Evolutionary conservation across 805 yeast genomes (phyloP).

Genomic region (Saccharomycopsis capsularis): DNA sequence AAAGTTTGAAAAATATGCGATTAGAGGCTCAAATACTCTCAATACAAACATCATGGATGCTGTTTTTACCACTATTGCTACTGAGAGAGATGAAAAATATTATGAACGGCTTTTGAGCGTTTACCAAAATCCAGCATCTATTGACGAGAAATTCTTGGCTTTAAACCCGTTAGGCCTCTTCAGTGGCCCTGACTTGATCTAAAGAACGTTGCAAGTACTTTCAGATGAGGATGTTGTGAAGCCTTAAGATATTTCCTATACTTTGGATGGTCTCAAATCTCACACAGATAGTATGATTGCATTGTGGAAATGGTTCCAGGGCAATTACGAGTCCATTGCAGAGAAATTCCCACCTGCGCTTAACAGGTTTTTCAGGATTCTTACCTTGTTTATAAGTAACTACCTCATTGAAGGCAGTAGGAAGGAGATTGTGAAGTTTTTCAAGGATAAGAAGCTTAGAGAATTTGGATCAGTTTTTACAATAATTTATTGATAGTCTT

Average conservation of each 20-base stretch:
- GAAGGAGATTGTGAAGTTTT: constrained; percentile 45
- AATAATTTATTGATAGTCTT: constrained; percentile 55
- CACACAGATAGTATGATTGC: constrained; percentile 60
- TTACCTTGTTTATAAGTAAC: constrained; percentile 52
- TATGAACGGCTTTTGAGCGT: constrained; percentile 57
- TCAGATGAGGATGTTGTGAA: constrained; percentile 54
- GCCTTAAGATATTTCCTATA: constrained; percentile 67
- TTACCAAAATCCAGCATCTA: constrained; percentile 51
- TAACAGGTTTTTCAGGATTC: constrained; percentile 72
- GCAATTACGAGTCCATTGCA: constrained; percentile 64
- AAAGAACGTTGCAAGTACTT: constrained; percentile 49
- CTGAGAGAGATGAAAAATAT: constrained; percentile 51
- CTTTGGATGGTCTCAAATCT: constrained; percentile 65
- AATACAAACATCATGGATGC: constrained; percentile 67
- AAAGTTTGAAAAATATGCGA: constrained; percentile 45
- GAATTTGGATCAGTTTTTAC: constrained; percentile 60
- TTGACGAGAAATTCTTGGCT: constrained; percentile 66
- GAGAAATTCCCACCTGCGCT: constrained; percentile 73
- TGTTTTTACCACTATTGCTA: constrained; percentile 59
- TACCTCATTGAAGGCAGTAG: constrained; percentile 51
- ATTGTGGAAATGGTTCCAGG: constrained; percentile 66
- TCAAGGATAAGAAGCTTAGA: constrained; percentile 46
- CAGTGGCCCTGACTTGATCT: constrained; percentile 42
- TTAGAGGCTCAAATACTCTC: constrained; percentile 61
- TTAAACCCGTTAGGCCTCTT: constrained; percentile 63